Percentiles rank a stretch among this genome's conserved stretches.
Conservation (phyloP, 176 grass and related monocot genomes). For the Eragrostis curvula region DNA sequence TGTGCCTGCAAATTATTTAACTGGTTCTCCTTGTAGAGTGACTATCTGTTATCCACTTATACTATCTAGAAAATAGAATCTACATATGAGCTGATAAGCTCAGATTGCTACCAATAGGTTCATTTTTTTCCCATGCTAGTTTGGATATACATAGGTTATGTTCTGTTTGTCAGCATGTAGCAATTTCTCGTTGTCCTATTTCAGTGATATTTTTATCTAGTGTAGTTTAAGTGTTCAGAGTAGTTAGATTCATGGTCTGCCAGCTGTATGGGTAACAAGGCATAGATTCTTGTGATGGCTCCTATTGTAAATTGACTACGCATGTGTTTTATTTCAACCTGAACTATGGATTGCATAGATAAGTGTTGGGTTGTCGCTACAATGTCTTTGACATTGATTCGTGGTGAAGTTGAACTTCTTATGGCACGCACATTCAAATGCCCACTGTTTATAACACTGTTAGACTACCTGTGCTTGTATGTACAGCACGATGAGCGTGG, state of each 20-base stretch:
- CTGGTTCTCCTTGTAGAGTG: not conserved
- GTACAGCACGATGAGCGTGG: conserved; percentile 85
- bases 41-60: conserved; percentile 9
- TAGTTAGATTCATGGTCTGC: conserved; percentile 25
- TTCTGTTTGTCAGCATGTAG: conserved; percentile 22
- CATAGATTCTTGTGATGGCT: conserved; percentile 16
- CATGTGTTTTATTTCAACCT: not conserved
- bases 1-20: conserved; percentile 10
- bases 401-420: conserved; percentile 56
- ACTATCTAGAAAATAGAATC: conserved; percentile 24
- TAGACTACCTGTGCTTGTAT: conserved; percentile 88
- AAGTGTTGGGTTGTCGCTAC: conserved; percentile 19
- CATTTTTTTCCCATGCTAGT: not conserved
- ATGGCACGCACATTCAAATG: conserved; percentile 57
- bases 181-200: not conserved
- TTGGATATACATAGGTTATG: not conserved
- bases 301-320: not conserved
- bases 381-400: conserved; percentile 26
- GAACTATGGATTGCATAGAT: not conserved
- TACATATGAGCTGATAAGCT: not conserved
- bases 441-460: conserved; percentile 72
- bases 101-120: not conserved
- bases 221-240: conserved; percentile 9
- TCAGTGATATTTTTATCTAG: conserved; percentile 30
- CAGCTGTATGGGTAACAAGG: not conserved